Percentiles rank a stretch among this genome's conserved stretches.
Evolutionary conservation across 345 rosid species (phyloP).

Genomic region (Stellera chamaejasme): DNA sequence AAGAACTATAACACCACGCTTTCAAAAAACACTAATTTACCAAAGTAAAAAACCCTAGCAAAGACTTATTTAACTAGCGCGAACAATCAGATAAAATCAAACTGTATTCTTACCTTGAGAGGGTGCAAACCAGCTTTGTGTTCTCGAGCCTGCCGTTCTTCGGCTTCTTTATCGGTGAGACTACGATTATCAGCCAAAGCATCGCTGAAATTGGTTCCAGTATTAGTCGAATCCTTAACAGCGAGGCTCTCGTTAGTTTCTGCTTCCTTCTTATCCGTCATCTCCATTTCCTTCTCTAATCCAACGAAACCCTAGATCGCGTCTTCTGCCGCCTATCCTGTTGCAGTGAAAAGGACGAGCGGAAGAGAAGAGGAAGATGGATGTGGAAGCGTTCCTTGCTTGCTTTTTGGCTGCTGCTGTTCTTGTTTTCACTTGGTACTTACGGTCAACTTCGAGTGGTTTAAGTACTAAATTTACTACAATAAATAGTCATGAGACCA

Average conservation of each 20-base stretch:
- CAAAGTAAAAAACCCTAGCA: background rate
- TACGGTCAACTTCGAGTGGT: no score
- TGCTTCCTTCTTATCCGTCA: slow-evolving; percentile 51
- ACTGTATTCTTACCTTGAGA: slow-evolving; percentile 47
- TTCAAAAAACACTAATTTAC: background rate
- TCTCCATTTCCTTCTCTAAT: slow-evolving; percentile 42
- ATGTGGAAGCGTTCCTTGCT: background rate
- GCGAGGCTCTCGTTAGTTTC: slow-evolving; percentile 29
- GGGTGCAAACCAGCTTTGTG: slow-evolving; percentile 85
- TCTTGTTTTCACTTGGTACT: background rate
- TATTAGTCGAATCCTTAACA: slow-evolving; percentile 26
- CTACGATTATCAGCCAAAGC: slow-evolving; percentile 13
- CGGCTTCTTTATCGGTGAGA: slow-evolving; percentile 25
- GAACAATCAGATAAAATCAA: no score
- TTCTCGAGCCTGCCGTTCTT: slow-evolving; percentile 70
- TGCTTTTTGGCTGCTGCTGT: background rate
- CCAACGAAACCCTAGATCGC: slow-evolving; percentile 25
- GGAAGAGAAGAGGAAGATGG: background rate
- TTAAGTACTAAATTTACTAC: no score
- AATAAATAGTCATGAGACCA: no score
- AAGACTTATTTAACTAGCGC: no score
- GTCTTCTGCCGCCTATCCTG: background rate
- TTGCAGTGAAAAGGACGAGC: no score
- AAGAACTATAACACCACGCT: no score
- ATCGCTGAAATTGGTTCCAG: slow-evolving; percentile 13